Percentiles rank a stretch among this genome's conserved stretches.
Evolutionary conservation across 225 moss, liverwort and hornwort genomes (phyloP).

Genomic region (Polytrichum commune): DNA sequence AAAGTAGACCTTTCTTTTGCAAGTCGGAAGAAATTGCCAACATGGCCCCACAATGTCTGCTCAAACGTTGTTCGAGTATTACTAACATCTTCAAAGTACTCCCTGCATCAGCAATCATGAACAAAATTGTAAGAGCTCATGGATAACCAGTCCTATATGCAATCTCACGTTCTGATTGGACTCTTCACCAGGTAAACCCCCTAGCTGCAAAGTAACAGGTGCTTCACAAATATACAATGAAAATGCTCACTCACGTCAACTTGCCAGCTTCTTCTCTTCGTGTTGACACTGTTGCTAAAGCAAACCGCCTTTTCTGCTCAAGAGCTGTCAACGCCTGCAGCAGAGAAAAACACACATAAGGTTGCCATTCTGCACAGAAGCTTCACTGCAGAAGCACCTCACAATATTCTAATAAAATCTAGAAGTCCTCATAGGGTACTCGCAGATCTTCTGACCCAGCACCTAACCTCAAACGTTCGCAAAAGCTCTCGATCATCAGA

Average conservation of each 20-base stretch:
- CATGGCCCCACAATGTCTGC: slow-evolving; percentile 86
- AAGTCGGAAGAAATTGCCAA: slow-evolving; percentile 88
- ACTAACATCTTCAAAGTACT: slow-evolving; percentile 99
- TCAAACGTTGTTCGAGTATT: slow-evolving; percentile 89
- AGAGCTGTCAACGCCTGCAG: slow-evolving; percentile 86
- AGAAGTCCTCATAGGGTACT: background rate
- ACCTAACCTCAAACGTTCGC: slow-evolving; percentile 86
- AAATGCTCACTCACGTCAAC: slow-evolving; percentile 65
- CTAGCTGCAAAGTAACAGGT: too few relatives aligned
- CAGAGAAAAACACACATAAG: slow-evolving; percentile 5
- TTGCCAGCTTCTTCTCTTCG: slow-evolving; percentile 94
- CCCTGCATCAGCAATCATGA: slow-evolving; percentile 41
- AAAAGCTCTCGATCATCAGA: slow-evolving; percentile 91
- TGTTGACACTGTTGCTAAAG: slow-evolving; percentile 89
- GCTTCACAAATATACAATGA: too few relatives aligned
- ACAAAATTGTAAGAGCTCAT: slow-evolving; percentile 6
- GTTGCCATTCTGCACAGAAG: background rate
- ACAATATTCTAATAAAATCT: too few relatives aligned
- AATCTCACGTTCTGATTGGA: background rate
- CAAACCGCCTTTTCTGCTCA: slow-evolving; percentile 96
- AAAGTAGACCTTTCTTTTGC: slow-evolving; percentile 79
- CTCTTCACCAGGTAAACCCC: too few relatives aligned
- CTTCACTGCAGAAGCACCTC: background rate
- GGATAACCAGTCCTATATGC: slow-evolving; percentile 7
- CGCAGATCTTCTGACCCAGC: background rate